Base-by-base conservation (phyloP, 2,329 filamentous ascomycete genomes). In the Didymella pinodella region DNA sequence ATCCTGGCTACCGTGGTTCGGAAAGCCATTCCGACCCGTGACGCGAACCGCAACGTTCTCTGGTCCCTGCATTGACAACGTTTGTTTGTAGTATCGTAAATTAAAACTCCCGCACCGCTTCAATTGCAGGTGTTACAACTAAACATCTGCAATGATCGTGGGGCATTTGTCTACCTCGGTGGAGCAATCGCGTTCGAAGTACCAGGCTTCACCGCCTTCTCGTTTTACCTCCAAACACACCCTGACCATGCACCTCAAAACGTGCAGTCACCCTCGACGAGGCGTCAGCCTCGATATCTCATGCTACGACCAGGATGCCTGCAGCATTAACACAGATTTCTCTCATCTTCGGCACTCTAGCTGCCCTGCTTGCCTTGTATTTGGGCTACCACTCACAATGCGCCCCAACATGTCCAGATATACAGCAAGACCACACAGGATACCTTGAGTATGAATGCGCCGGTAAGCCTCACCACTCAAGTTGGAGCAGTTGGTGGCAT, bases 401-500 rank as follows among this genome's bases (percentile, higher is more conserved):
- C 48, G 12, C 49, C 3, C 16, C 38, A 20, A 20, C 45, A 41
- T 32, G 38, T 12, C 26, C 25, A 4, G 26, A 26, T 10, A 18
- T 41, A 25, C 20, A 11, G n/a, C 40, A 41, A 36, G 26, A 59
- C 6, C 65, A 70, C 44, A 40, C 58, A 4, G 65, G 63, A 2
- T 71, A 70, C 50, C 54, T 71, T 40, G 66, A 65, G 36, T 69
- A 70, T 34, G 67, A 67, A 28, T 70, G 66, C 40, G 59, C 68
- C 4, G 65, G 55, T 14, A 75, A 68, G 52, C 75, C 75, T 43
- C 65, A 76, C 57, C 67, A 73, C 16, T 67, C 72, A 38, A 75
- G 69, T 47, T 76, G 74, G 73, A 46, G 56, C n/a, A 70, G 63
- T 49, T 77, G 75, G 74, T 73, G 67, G 64, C 73, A 77, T 63